Percentiles rank a stretch among this genome's conserved stretches.
Evolutionary conservation across 208 protist species (phyloP).

Genomic region (Crithidia bombi): DNA sequence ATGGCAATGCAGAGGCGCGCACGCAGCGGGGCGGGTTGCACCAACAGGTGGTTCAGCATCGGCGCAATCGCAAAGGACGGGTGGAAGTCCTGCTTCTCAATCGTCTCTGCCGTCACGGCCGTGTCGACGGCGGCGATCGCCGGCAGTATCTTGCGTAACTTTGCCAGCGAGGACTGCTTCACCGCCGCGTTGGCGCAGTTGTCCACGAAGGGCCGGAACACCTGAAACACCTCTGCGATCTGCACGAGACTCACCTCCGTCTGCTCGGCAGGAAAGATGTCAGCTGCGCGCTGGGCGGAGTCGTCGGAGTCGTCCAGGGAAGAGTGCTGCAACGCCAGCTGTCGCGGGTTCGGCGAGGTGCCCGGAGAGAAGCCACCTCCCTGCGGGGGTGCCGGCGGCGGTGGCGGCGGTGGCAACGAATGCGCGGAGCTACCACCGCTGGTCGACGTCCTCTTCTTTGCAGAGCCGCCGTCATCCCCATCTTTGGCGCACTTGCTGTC

Average conservation of each 20-base stretch:
- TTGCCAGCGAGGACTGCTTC: conserved; percentile 34
- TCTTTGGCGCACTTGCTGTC: neutral
- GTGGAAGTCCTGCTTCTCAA: conserved; percentile 38
- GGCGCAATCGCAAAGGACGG: conserved; percentile 40
- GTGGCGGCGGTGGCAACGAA: conserved; percentile 15
- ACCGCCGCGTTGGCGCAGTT: conserved; percentile 30
- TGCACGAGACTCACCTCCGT: conserved; percentile 45
- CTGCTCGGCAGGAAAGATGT: conserved; percentile 38
- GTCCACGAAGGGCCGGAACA: conserved; percentile 41
- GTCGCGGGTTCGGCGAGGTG: conserved; percentile 1
- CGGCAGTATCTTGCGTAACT: conserved; percentile 35
- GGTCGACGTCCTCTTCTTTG: conserved; percentile 7
- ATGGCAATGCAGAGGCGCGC: conserved; percentile 73
- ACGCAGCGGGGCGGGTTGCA: conserved; percentile 54
- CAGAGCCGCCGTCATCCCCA: neutral
- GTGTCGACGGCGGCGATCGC: conserved; percentile 41
- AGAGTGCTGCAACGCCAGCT: conserved; percentile 19
- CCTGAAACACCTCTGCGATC: conserved; percentile 47
- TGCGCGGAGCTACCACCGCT: neutral
- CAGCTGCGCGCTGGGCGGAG: conserved; percentile 12
- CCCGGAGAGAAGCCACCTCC: neutral
- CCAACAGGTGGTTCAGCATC: conserved; percentile 59
- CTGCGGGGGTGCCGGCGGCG: conserved; percentile 1
- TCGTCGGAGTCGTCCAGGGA: conserved; percentile 12
- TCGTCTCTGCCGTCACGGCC: conserved; percentile 17